phyloP scores from a whole-genome alignment of 768 basidiomycete genomes.

The Pleurotus pulmonarius region DNA sequence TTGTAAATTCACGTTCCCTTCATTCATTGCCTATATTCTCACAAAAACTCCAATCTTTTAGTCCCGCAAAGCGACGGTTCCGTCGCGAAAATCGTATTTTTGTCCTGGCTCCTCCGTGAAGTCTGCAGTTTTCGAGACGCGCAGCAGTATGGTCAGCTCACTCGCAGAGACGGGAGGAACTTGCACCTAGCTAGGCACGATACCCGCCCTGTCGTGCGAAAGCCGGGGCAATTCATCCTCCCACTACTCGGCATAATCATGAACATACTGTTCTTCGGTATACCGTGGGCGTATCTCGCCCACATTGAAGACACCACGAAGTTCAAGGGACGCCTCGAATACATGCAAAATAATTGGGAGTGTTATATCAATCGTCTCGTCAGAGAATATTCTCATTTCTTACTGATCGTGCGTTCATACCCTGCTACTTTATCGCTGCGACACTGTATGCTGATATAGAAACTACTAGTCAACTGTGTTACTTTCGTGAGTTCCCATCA shows the following conservation, averaged over 20 bases:
- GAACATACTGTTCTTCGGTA: conserved; percentile 45
- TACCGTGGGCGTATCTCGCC: conserved; percentile 46
- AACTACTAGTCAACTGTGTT: conserved; percentile 33
- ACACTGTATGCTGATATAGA: too few species aligned
- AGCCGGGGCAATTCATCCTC: conserved; percentile 18
- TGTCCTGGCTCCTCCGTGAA: conserved; percentile 50
- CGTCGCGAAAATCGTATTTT: conserved; percentile 38
- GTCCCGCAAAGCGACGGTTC: conserved; percentile 30
- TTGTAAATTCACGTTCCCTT: conserved; percentile 15
- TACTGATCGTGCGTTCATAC: conserved; percentile 42
- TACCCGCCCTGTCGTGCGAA: conserved; percentile 8
- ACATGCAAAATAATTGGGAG: conserved; percentile 47
- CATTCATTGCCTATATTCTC: background rate
- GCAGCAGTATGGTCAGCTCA: conserved; percentile 39
- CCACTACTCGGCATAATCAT: conserved; percentile 33
- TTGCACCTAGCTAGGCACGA: conserved; percentile 16
- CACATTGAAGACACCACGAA: conserved; percentile 46
- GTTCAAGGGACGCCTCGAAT: conserved; percentile 45
- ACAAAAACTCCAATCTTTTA: conserved; percentile 10
- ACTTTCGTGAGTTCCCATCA: conserved; percentile 36
- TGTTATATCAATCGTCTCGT: conserved; percentile 46
- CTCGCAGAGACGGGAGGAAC: conserved; percentile 25
- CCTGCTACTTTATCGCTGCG: too few species aligned
- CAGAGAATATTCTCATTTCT: conserved; percentile 53
- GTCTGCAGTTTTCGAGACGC: conserved; percentile 44